phyloP scores from a whole-genome alignment of 768 basidiomycete species.

The Lactifluus piperatus region DNA sequence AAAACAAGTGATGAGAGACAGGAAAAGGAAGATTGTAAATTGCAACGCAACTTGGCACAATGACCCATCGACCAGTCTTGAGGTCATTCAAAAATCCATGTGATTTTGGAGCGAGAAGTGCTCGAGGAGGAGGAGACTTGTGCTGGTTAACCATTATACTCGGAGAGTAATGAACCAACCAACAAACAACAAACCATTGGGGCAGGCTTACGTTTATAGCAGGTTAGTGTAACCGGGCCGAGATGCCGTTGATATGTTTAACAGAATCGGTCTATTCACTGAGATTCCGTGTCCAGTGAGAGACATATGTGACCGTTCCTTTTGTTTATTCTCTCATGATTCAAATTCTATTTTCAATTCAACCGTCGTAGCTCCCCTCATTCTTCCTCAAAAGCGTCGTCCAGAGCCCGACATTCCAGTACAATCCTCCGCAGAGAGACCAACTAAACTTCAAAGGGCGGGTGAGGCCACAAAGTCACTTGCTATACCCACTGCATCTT shows the following conservation, averaged over 20 bases:
- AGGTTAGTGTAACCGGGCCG: background rate
- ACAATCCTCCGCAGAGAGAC: constrained; percentile 22
- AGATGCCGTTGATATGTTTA: constrained; percentile 44
- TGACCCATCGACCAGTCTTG: constrained; percentile 55
- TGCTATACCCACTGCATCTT: constrained; percentile 35
- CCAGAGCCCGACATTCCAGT: constrained; percentile 11
- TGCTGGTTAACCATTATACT: too few species aligned
- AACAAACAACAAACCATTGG: too few species aligned
- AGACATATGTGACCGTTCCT: constrained; percentile 37
- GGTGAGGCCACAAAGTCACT: constrained; percentile 36
- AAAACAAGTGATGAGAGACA: background rate
- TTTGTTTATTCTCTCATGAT: constrained; percentile 64
- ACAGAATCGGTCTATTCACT: constrained; percentile 48
- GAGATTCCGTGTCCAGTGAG: constrained; percentile 50
- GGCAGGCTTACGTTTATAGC: too few species aligned
- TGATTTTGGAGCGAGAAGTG: constrained; percentile 14
- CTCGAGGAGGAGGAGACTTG: too few species aligned
- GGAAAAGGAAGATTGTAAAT: background rate
- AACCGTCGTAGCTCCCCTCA: constrained; percentile 32
- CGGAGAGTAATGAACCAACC: too few species aligned
- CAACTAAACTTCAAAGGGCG: constrained; percentile 55
- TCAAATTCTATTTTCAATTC: constrained; percentile 30
- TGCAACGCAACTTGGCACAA: constrained; percentile 53
- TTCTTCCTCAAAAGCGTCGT: constrained; percentile 40
- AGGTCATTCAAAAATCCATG: constrained; percentile 45